Evolutionary conservation across 1,139 yeast genomes (phyloP), one percentile per base, ranked within the genome.

Genomic region (Pneumocystis jirovecii): DNA sequence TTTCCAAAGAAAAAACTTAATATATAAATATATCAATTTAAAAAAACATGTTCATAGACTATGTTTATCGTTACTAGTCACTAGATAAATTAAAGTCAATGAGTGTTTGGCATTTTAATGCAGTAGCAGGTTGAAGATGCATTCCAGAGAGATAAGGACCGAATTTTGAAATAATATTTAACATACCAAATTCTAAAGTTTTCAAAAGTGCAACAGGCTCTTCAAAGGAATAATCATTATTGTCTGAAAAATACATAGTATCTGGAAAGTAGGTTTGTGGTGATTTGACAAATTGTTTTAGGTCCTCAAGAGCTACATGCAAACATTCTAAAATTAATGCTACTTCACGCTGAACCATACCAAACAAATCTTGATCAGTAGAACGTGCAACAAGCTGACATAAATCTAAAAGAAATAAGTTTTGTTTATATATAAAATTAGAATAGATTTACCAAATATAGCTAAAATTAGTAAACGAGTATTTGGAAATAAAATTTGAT

Each of bases 1-100:
- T 74, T 87, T 59, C 91, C 90, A 19, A 37, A 66, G 12, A 62
- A 50, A 25, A 50, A 25, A 10, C 56, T 29, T 67, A 44, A 61
- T 31, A 29, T n/a, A 40, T 29, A 39, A 37, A 40, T 21, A 40
- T 31, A 3, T 3, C 2, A 31, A 37, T 37, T 12, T 5, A 10
- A 59, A 7, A 17, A 19, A 12, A 34, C 15, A n/a, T 19, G 17
- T 31, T 19, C 8, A 17, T 10, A n/a, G 29, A 62, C 42, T 39
- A 37, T 34, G 19, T 40, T 25, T n/a, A 63, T 56, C 10, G 21
- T 12, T 40, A 6, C 19, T 45, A 35, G 19, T 62, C 31, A 19
- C 21, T 29, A 21, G 10, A 3, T 21, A 56, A 25, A 21, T 37
- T 31, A 12, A 37, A 35, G 12, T 44, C 61, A 35, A 29, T 29